Base-by-base conservation (phyloP, 2,329 filamentous ascomycete species). In the Torrubiellomyces zombiae region DNA sequence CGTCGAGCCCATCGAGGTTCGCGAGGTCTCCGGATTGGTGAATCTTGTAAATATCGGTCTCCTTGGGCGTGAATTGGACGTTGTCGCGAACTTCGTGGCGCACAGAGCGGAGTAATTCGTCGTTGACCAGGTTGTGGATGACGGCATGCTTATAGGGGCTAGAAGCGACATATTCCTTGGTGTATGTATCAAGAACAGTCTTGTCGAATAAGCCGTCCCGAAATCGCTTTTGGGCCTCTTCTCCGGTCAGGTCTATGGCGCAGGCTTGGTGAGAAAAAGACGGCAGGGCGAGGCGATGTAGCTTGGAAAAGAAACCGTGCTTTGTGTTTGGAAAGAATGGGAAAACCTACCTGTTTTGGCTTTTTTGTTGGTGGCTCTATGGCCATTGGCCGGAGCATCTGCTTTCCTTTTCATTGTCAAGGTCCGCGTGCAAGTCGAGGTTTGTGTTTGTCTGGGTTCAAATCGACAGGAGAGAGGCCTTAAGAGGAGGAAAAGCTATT, bases 1-100 rank as follows among this genome's bases (percentile, higher is more conserved):
- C 75, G 33, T 92, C 81, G 21, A 98, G 68, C 14, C 89, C 89
- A 51, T 94, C 86, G 30, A 98, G 71, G 53, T 98, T 98, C 23
- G 89, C 89, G 17, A 98, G 67, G 49, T 98, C 89, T 36, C 89
- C 89, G 4, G 86, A 95, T 59, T 98, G 89, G 63, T 94, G 85
- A 45, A 98, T 95, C 55, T 91, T 93, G 67, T 98, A 98, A 41
- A 98, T 98, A 50, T 98, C 89, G 23, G 89, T 98, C 54, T 98
- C 89, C 53, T 98, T 98, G 40, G 85, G 85, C 9, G 89, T 94
- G 57, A 98, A 98, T 38, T 80, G 75, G 38, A 98, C 79, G 45
- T 93, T 85, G 38, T 77, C 65, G 50, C 76, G 75, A 50, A 95
- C 86, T 56, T 98, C 89, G 43, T 67, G 57, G 45, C 89, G 83